A percentile compares a stretch with the other conserved stretches of the same genome.
phyloP scores from a whole-genome alignment of 139 green algal genomes.

The Medakamo hakoo region DNA sequence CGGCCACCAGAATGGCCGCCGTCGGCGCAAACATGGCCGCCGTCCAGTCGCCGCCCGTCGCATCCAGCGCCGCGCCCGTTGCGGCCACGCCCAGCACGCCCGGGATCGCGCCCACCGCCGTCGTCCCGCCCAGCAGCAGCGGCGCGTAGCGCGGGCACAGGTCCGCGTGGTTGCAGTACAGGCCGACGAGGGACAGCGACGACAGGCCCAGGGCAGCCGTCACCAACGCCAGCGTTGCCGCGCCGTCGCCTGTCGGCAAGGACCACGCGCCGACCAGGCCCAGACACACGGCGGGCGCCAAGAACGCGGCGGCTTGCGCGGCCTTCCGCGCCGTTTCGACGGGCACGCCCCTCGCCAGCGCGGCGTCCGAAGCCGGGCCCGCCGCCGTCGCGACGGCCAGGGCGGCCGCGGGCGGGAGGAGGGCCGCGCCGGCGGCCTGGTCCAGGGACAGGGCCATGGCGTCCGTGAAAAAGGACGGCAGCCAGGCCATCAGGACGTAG shows the following conservation, averaged over 20 bases:
- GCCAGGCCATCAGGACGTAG: slow-evolving; percentile 92
- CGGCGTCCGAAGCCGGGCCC: slow-evolving; percentile 50
- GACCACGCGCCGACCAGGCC: slow-evolving; percentile 49
- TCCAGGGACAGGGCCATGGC: slow-evolving; percentile 61
- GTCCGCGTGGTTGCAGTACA: slow-evolving; percentile 95
- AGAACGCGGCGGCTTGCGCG: slow-evolving; percentile 68
- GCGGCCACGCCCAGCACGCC: slow-evolving; percentile 72
- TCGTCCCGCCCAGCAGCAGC: slow-evolving; percentile 88
- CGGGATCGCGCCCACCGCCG: slow-evolving; percentile 71
- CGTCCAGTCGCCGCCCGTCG: slow-evolving; percentile 50
- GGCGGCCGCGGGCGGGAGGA: slow-evolving; percentile 67
- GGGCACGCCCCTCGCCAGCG: slow-evolving; percentile 47
- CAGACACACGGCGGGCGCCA: slow-evolving; percentile 58
- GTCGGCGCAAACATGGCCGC: slow-evolving; percentile 66
- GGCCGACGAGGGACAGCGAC: slow-evolving; percentile 65
- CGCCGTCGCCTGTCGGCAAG: not conserved
- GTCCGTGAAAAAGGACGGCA: slow-evolving; percentile 89
- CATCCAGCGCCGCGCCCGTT: slow-evolving; percentile 22
- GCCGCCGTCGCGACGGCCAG: slow-evolving; percentile 29
- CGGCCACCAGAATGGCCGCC: slow-evolving; percentile 50
- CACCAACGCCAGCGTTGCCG: slow-evolving; percentile 27
- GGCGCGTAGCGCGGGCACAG: slow-evolving; percentile 74
- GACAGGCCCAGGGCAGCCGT: slow-evolving; percentile 57
- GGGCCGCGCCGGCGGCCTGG: slow-evolving; percentile 33
- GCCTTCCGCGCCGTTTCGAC: slow-evolving; percentile 64